These are phyloP conservation scores for Suhomyces panamericanus DNA, from an alignment of 1,139 yeast genomes.

Conservation along the genomic window DNA sequence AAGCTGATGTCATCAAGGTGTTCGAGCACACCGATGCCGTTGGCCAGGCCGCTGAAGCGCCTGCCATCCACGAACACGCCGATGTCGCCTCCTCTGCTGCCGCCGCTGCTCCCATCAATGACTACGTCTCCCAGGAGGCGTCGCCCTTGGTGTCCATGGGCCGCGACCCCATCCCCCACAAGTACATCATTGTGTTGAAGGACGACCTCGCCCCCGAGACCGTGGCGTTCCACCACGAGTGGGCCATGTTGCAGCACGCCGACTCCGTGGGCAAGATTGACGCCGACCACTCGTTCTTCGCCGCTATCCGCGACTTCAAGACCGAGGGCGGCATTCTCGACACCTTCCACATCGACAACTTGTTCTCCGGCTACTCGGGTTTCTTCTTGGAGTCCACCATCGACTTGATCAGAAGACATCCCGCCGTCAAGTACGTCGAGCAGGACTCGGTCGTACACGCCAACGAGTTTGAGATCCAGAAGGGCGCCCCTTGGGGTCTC, in stretches of 20 bases:
- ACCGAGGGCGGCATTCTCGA: conserved; percentile 64
- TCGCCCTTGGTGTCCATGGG: conserved; percentile 45
- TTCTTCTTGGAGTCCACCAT: conserved; percentile 70
- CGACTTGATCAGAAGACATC: conserved; percentile 67
- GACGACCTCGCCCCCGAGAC: conserved; percentile 52
- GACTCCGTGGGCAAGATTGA: conserved; percentile 29
- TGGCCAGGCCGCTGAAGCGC: conserved; percentile 15
- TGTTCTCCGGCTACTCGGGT: conserved; percentile 69
- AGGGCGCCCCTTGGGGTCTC: conserved; percentile 95
- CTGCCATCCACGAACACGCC: conserved; percentile 6
- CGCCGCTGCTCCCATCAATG: conserved; percentile 14
- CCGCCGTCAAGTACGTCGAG: conserved; percentile 77
- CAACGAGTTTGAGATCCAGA: conserved; percentile 62
- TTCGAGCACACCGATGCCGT: conserved; percentile 19
- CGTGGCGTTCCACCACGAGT: conserved; percentile 60
- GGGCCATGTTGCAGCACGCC: conserved; percentile 55
- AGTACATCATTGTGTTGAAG: conserved; percentile 76
- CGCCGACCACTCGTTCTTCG: conserved; percentile 42
- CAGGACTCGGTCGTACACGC: conserved; percentile 75
- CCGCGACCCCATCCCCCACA: conserved; percentile 63
- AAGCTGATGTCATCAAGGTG: conserved; percentile 46
- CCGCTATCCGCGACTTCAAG: conserved; percentile 33
- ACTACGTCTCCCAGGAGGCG: conserved; percentile 22
- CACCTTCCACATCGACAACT: conserved; percentile 57
- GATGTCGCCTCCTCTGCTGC: conserved; percentile 18